Evolutionary conservation across 1,284 basidiomycete genomes (phyloP), one percentile per base, ranked within the genome.

Genomic region (Malassezia yamatoensis): DNA sequence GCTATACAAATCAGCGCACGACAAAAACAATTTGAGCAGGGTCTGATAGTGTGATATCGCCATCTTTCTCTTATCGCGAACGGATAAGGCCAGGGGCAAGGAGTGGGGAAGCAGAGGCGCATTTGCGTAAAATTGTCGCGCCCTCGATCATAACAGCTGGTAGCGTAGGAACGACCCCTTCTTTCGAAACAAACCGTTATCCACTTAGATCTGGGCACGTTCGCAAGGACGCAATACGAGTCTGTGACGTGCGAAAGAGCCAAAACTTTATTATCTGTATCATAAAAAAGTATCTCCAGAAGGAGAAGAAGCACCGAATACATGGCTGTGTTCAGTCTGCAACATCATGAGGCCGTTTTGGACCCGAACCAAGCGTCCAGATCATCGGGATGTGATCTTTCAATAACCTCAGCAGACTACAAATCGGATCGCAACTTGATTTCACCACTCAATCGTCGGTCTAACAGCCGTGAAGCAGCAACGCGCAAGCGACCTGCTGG

Each of bases 241-340:
- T 29, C 24, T 29, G 24, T 7, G 24, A 29, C 24, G 24, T 29
- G 24, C n/a, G n/a, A n/a, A n/a, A n/a, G n/a, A n/a, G n/a, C n/a
- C n/a, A n/a, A n/a, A n/a, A n/a, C n/a, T n/a, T n/a, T n/a, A n/a
- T n/a, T n/a, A n/a, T n/a, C n/a, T 29, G 24, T 29, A 29, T 29
- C 24, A 29, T 29, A 3, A 29, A 29, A 29, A 29, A 7, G 24
- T 29, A 29, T 29, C 24, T 7, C 24, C 24, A 29, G 7, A 3
- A 7, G 24, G 24, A 29, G 24, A 29, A 29, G 3, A 29, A 29
- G 24, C 24, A 29, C 24, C 7, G 24, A 7, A 29, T 29, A 41
- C 4, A 54, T 54, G 53, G 53, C 53, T 11, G 24, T 54, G 9
- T 49, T 45, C 13, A 37, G 47, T 36, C 29, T 49, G 5, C 32